A percentile compares a stretch with the other conserved stretches of the same genome.
Evolutionary conservation across 1,139 yeast genomes (phyloP).

Genomic region (Yamadazyma diospyri): DNA sequence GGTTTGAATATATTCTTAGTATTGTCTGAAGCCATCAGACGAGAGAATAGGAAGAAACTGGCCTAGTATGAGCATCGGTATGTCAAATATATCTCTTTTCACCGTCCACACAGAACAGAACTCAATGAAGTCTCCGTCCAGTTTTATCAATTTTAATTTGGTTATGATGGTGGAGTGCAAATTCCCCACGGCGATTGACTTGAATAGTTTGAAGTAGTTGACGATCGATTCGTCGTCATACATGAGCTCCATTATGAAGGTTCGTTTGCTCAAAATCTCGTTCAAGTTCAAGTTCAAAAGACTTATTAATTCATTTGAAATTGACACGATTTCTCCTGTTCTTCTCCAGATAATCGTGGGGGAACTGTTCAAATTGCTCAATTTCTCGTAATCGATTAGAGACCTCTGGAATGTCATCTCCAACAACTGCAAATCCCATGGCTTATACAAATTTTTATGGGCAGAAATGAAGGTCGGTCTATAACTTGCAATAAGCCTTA

Average conservation of each 20-base stretch:
- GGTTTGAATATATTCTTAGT: conserved; percentile 15
- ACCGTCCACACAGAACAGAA: conserved; percentile 64
- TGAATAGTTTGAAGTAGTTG: conserved; percentile 41
- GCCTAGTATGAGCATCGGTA: conserved; percentile 59
- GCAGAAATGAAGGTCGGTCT: conserved; percentile 74
- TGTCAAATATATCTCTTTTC: conserved; percentile 83
- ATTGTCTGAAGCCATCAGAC: conserved; percentile 32
- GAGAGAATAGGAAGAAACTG: conserved; percentile 43
- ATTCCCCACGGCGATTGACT: conserved; percentile 50
- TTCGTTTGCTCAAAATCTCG: conserved; percentile 49
- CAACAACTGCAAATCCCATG: conserved; percentile 61
- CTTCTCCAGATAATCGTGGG: conserved; percentile 79
- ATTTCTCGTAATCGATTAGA: conserved; percentile 59
- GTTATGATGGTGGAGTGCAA: conserved; percentile 50
- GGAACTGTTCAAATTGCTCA: conserved; percentile 55
- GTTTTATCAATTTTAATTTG: conserved; percentile 41
- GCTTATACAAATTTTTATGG: conserved; percentile 58
- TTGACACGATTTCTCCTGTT: conserved; percentile 72
- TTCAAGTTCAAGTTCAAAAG: conserved; percentile 54
- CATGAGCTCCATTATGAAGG: conserved; percentile 50
- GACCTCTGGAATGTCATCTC: conserved; percentile 71
- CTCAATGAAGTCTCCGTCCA: conserved; percentile 32
- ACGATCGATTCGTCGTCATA: conserved; percentile 46
- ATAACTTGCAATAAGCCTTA: conserved; percentile 66
- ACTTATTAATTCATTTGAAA: conserved; percentile 63